Evolutionary conservation across 768 basidiomycete genomes (phyloP).

Genomic region (Punctularia strigosozonata): DNA sequence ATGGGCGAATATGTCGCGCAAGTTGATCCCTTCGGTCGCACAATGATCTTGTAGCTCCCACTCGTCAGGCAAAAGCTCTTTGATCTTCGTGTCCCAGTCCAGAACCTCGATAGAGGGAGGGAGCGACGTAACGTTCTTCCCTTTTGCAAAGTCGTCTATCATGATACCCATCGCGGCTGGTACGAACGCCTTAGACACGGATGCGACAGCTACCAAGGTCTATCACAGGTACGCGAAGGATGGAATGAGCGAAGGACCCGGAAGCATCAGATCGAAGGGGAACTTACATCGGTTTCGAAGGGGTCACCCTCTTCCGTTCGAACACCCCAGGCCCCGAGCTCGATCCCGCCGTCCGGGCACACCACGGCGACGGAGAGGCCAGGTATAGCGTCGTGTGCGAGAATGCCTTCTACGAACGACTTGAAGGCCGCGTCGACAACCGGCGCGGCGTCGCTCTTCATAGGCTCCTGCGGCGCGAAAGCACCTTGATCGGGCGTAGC

Average conservation of each 20-base stretch:
- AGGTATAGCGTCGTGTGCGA: conserved; percentile 2
- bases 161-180: conserved; percentile 15
- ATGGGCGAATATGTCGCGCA: conserved; percentile 28
- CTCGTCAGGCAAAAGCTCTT: conserved; percentile 24
- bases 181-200: conserved; percentile 21
- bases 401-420: not conserved
- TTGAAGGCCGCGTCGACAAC: not conserved
- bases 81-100: conserved; percentile 17
- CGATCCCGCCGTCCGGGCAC: conserved; percentile 2
- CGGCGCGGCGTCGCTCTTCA: too few relatives aligned
- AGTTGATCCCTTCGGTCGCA: conserved; percentile 23
- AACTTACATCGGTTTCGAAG: conserved; percentile 4
- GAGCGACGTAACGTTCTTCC: conserved; percentile 14
- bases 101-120: conserved; percentile 10
- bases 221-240: conserved; percentile 5
- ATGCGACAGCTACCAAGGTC: conserved; percentile 19
- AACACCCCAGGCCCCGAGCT: conserved; percentile 5
- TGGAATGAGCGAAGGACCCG: not conserved
- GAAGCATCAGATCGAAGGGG: not conserved
- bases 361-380: conserved; percentile 7
- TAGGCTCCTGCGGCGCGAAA: too few relatives aligned
- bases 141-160: conserved; percentile 19
- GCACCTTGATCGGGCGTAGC: too few relatives aligned
- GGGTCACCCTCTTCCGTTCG: conserved; percentile 6
- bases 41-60: conserved; percentile 31